Evolutionary conservation across 495 filamentous ascomycete genomes (phyloP).

Genomic region (Penicillium odoratum): DNA sequence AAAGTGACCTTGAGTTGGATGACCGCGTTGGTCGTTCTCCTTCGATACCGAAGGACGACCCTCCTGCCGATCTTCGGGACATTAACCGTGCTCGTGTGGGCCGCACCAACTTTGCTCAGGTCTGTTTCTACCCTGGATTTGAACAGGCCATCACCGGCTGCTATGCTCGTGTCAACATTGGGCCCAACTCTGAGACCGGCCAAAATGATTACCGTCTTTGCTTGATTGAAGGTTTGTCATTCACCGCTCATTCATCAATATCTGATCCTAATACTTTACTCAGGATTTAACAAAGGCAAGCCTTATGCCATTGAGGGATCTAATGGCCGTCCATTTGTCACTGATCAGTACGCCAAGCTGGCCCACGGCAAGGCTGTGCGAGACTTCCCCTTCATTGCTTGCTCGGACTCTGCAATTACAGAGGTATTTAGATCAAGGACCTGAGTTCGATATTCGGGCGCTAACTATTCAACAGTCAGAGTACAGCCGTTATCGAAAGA

Average conservation of each 20-base stretch:
- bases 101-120: constrained; percentile 74
- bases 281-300: constrained; percentile 73
- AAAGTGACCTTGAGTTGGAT: constrained; percentile 80
- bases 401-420: constrained; percentile 72
- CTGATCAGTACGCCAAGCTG: constrained; percentile 71
- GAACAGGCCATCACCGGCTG: constrained; percentile 74
- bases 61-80: constrained; percentile 71
- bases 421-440: constrained; percentile 53
- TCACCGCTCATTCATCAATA: background rate
- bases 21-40: constrained; percentile 47
- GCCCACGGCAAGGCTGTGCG: constrained; percentile 75
- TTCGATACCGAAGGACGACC: constrained; percentile 51
- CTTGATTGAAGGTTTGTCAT: constrained; percentile 71
- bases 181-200: constrained; percentile 64
- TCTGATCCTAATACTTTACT: constrained; percentile 28
- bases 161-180: constrained; percentile 79
- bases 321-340: constrained; percentile 69
- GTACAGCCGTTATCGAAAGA: constrained; percentile 78
- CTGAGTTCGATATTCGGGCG: background rate
- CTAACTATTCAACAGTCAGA: constrained; percentile 60
- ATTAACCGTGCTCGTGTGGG: constrained; percentile 80
- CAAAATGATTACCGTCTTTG: constrained; percentile 80
- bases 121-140: constrained; percentile 90
- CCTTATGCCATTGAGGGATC: constrained; percentile 74
- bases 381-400: constrained; percentile 79